Evolutionary conservation across 73 alveolate genomes (phyloP).

Genomic region (Tetrahymena elliotti): DNA sequence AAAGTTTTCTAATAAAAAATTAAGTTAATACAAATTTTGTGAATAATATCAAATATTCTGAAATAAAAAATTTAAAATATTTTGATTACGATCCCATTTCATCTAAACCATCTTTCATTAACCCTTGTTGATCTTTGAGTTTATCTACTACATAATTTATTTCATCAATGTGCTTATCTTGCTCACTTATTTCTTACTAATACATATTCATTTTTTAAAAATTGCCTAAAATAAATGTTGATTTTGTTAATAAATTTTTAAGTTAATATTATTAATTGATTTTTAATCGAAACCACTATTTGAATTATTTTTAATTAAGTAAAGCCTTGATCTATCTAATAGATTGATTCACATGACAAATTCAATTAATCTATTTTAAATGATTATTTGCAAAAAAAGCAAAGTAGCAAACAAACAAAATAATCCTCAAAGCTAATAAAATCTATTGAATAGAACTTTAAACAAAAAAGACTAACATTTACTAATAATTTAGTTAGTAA

Average conservation of each 20-base stretch:
- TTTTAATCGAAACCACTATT: neutral
- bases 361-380: neutral
- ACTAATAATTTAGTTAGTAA: too few species aligned
- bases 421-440: neutral
- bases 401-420: too few species aligned
- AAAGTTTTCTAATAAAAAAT: neutral
- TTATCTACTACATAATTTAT: neutral
- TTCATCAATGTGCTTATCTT: neutral
- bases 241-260: neutral
- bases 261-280: neutral
- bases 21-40: neutral
- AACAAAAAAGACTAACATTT: too few species aligned
- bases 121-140: neutral
- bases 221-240: neutral
- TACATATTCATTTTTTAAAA: neutral
- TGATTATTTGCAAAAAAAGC: neutral
- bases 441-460: neutral
- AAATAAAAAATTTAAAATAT: too few species aligned
- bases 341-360: neutral
- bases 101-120: neutral
- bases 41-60: neutral
- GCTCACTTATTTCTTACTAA: neutral
- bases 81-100: neutral
- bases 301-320: neutral
- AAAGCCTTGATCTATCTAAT: neutral